Evolutionary conservation across 2,329 filamentous ascomycete genomes (phyloP).

Genomic region (Arachnopeziza araneosa): DNA sequence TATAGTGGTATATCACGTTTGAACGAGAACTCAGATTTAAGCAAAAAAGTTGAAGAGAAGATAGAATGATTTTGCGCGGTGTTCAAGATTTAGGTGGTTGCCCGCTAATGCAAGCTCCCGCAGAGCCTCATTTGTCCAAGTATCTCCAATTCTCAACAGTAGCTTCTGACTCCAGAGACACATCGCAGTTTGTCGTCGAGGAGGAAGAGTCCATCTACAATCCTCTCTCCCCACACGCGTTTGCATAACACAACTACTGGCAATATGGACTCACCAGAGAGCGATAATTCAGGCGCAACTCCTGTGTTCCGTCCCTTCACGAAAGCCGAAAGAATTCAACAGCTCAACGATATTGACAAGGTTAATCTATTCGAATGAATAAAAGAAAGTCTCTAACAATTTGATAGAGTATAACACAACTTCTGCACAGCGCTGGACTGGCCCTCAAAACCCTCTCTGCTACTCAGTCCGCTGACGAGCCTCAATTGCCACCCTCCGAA

Average conservation of each 20-base stretch:
- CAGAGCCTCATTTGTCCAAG: constrained; percentile 22
- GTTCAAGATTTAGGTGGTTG: not conserved
- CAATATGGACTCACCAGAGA: constrained; percentile 5
- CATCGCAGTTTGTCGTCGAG: not conserved
- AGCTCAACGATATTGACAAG: constrained; percentile 74
- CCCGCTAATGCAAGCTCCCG: constrained; percentile 25
- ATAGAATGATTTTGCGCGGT: not conserved
- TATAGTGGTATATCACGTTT: not conserved
- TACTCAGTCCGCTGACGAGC: constrained; percentile 27
- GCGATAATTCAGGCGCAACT: constrained; percentile 9
- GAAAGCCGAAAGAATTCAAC: constrained; percentile 70
- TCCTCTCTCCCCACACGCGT: not conserved
- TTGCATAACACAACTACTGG: not conserved
- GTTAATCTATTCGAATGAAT: constrained; percentile 32
- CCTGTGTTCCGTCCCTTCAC: constrained; percentile 46
- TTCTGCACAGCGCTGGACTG: constrained; percentile 54
- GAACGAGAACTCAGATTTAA: not conserved
- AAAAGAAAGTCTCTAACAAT: not conserved
- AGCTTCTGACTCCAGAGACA: not conserved
- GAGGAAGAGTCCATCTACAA: not conserved
- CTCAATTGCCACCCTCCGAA: constrained; percentile 6
- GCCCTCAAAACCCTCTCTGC: constrained; percentile 60
- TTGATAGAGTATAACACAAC: constrained; percentile 32
- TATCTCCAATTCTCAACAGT: not conserved
- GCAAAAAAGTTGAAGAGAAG: not conserved